Base-by-base conservation (phyloP, 495 filamentous ascomycete species). In the Neurospora terricola region DNA sequence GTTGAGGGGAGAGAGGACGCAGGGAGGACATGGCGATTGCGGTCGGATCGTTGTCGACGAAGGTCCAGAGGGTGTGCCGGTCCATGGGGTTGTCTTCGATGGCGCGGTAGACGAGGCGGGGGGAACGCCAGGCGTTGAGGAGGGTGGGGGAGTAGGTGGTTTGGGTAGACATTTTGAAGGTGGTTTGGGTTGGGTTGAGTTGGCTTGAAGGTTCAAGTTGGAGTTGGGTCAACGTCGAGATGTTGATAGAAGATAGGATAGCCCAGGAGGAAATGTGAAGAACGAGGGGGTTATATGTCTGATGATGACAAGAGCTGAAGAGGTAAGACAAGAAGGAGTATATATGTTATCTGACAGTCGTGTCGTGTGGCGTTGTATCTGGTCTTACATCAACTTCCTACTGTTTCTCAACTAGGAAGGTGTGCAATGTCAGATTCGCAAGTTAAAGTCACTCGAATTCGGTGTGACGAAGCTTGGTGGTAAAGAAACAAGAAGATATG, bases 21-120 rank as follows among this genome's bases (percentile, higher is more conserved):
- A 73, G 73, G 72, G 77, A 80, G 66, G 75, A 39, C 48, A 77
- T 77, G 5, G 75, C 75, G 36, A 77, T 73, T 16, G 76, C 71
- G 27, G 74, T 76, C 7, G 77, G 77, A 62, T 82, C 81, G 38
- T 30, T 69, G 69, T 78, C 66, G 27, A 79, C 75, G 72, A 75
- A 12, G 23, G 59, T 23, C 62, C 75, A 73, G 27, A 84, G 71
- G 69, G 80, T 80, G 12, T 45, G 54, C n/a, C 80, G 74, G 70
- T 84, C 82, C 12, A 74, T 73, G 8, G 73, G 70, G 71, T 72
- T 76, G 16, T 81, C 77, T 69, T 83, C 78, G 10, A 82, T 72
- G 23, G 82, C 78, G 30, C 79, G 79, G 74, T 82, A 83, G 27
- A 82, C 42, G 10, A 85, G 79, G 38, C 81, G 77, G 34, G 76